Conservation (phyloP, 345 rosid genomes). For the Eucalyptus rudis region DNA sequence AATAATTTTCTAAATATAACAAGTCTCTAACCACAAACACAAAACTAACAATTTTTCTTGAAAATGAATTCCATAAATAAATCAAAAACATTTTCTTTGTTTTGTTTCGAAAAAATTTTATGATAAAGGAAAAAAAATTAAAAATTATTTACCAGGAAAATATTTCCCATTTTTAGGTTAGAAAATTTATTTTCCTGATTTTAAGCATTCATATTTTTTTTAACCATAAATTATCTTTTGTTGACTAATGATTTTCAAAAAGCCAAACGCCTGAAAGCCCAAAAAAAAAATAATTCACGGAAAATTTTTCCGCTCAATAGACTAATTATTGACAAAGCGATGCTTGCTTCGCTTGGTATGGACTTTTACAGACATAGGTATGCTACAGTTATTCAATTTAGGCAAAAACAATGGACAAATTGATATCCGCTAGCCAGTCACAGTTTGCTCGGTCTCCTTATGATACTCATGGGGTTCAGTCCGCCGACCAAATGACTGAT, state of each 20-base stretch:
- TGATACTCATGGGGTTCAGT: no score
- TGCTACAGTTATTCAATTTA: not conserved
- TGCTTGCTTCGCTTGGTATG: not conserved
- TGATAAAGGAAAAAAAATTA: not conserved
- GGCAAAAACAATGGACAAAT: not conserved
- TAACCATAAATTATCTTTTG: not conserved
- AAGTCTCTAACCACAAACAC: not conserved
- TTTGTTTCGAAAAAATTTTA: no score
- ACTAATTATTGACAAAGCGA: not conserved
- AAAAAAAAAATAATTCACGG: not conserved
- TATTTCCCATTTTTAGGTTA: not conserved
- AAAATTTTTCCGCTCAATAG: not conserved
- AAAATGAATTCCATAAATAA: no score
- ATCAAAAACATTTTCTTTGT: no score
- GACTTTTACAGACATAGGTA: not conserved
- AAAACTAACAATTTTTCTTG: not conserved
- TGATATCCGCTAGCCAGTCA: not conserved
- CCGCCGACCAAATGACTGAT: slow-evolving; percentile 5
- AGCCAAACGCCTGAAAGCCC: not conserved
- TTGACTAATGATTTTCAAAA: not conserved
- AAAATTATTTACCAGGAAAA: not conserved
- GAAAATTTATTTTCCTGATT: no score
- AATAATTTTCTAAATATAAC: not conserved
- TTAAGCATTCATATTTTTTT: not conserved
- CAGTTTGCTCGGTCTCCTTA: no score